These are phyloP conservation scores for Ceratocystis cubensis DNA, from an alignment of 2,329 filamentous ascomycete genomes.

Conservation along the genomic window DNA sequence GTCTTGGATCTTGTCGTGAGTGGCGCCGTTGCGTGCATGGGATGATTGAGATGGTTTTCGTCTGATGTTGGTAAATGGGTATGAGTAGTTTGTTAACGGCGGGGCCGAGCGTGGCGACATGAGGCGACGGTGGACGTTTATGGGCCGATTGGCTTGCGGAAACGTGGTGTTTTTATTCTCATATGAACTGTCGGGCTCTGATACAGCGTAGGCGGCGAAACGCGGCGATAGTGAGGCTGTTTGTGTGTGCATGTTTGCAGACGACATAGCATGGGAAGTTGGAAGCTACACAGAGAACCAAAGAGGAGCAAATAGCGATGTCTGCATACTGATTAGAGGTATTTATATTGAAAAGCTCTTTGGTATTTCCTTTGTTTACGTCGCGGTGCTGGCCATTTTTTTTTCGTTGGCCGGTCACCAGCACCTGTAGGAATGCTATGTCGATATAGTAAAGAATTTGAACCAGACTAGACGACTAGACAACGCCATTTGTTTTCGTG, in stretches of 20 bases:
- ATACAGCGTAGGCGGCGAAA: neutral
- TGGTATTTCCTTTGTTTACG: neutral
- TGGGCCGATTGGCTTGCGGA: neutral
- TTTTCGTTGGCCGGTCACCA: conserved; percentile 1
- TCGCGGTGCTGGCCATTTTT: neutral
- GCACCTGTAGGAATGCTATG: neutral
- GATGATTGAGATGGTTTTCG: neutral
- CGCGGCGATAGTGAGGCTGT: neutral
- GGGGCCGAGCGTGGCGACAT: neutral
- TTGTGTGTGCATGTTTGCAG: neutral
- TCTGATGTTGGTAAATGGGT: conserved; percentile 5
- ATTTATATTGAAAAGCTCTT: neutral
- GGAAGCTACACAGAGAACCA: neutral
- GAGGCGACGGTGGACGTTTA: neutral
- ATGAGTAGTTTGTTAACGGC: conserved; percentile 1
- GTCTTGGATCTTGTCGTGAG: neutral
- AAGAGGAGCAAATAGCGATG: neutral
- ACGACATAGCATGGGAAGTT: neutral
- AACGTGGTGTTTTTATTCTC: neutral
- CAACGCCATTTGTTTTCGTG: neutral
- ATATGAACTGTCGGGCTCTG: neutral
- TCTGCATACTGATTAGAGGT: too few species aligned
- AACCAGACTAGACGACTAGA: neutral
- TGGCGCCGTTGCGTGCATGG: too few species aligned
- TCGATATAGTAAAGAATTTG: neutral